Conservation (phyloP, 78 protist species). For the Dictyostelium firmibasis region DNA sequence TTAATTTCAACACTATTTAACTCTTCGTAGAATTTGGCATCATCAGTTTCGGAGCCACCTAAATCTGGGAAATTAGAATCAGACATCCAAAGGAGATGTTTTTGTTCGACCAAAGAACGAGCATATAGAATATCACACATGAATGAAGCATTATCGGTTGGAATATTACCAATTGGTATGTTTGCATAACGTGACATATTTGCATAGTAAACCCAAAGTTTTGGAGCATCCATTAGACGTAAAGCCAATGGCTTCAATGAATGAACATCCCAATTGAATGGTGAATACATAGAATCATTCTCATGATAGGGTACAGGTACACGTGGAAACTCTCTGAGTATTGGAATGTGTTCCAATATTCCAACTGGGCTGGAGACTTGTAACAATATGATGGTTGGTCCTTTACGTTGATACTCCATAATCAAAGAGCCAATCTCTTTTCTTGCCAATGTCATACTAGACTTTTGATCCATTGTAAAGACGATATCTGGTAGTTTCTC, state of each 20-base stretch:
- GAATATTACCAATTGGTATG: slow-evolving; percentile 91
- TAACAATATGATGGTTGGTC: slow-evolving; percentile 32
- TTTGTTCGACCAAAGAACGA: slow-evolving; percentile 49
- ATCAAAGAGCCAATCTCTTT: background rate
- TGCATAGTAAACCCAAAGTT: slow-evolving; percentile 36
- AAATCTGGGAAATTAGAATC: slow-evolving; percentile 86
- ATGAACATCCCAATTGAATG: slow-evolving; percentile 77
- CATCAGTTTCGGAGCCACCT: slow-evolving; percentile 93
- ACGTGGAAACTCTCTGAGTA: slow-evolving; percentile 6
- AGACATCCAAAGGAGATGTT: slow-evolving; percentile 88
- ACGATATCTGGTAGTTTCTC: slow-evolving; percentile 19
- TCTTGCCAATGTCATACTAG: background rate
- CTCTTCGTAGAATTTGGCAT: slow-evolving; percentile 79
- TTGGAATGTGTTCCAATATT: slow-evolving; percentile 2
- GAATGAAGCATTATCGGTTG: slow-evolving; percentile 59
- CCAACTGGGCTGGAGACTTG: background rate
- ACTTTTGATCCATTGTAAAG: background rate
- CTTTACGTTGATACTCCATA: slow-evolving; percentile 12
- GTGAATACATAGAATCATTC: slow-evolving; percentile 31
- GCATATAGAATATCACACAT: slow-evolving; percentile 72
- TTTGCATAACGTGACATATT: slow-evolving; percentile 84
- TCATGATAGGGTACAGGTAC: slow-evolving; percentile 34
- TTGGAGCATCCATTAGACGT: slow-evolving; percentile 15
- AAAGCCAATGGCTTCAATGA: slow-evolving; percentile 12
- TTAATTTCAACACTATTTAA: slow-evolving; percentile 31